Conservation (phyloP, 129 eudicot species). For the Flaveria bidentis region DNA sequence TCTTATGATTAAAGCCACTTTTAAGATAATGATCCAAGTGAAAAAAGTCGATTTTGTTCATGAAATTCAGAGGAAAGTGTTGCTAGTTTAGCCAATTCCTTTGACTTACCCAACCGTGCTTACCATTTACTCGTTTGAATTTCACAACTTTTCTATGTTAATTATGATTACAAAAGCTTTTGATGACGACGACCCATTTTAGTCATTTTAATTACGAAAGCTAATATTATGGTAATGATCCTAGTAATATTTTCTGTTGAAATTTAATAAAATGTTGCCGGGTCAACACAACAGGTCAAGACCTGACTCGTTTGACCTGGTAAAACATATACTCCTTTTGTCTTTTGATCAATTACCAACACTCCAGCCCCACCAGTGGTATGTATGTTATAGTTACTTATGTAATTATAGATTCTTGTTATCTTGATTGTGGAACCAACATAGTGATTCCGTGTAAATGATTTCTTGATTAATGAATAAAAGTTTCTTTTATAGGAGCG, state of each 20-base stretch:
- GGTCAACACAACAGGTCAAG: constrained; percentile 3
- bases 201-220: neutral
- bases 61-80: neutral
- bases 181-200: neutral
- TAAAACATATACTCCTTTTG: neutral
- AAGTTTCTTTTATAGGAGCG: constrained; percentile 56
- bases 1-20: neutral
- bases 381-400: constrained; percentile 8
- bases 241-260: neutral
- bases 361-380: constrained; percentile 1
- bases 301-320: neutral
- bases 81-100: neutral
- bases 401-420: neutral
- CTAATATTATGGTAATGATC: neutral
- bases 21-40: neutral
- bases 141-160: neutral
- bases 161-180: neutral
- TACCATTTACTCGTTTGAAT: neutral
- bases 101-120: neutral
- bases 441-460: neutral
- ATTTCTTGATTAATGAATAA: constrained; percentile 18
- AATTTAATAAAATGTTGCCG: neutral
- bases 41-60: neutral
- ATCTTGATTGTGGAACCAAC: neutral
- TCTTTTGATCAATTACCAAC: neutral